Conservation (phyloP, 495 filamentous ascomycete species). For the Hyaloscypha bicolor region DNA sequence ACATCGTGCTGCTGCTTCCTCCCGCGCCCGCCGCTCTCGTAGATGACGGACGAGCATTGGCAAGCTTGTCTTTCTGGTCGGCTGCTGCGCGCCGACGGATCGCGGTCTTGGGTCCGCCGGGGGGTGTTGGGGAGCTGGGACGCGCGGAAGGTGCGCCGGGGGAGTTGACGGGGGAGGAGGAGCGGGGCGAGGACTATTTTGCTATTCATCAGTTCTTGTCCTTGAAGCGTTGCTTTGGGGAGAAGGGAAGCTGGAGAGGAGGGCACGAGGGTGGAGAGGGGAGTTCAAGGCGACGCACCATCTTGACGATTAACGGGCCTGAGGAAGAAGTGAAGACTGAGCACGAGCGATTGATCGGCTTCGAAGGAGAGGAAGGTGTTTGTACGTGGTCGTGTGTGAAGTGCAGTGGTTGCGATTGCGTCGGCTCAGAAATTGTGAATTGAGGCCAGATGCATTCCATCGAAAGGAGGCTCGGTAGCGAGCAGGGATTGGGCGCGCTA, state of each 20-base stretch:
- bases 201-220: no score
- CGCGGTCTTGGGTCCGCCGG: constrained; percentile 93
- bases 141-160: constrained; percentile 59
- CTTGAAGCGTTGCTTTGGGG: no score
- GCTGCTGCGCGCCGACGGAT: constrained; percentile 92
- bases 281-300: neutral
- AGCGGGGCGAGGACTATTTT: constrained; percentile 72
- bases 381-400: constrained; percentile 1
- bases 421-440: constrained; percentile 3
- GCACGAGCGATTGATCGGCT: neutral
- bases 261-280: neutral
- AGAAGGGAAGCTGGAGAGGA: neutral
- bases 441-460: constrained; percentile 8
- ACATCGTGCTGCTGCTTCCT: constrained; percentile 96
- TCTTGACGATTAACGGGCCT: neutral
- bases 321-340: neutral
- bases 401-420: neutral
- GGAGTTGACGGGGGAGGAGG: constrained; percentile 58
- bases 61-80: constrained; percentile 91
- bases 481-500: constrained; percentile 18
- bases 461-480: constrained; percentile 17
- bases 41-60: constrained; percentile 86
- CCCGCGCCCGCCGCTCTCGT: constrained; percentile 93
- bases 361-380: neutral
- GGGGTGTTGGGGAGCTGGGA: constrained; percentile 81